A percentile compares a stretch with the other conserved stretches of the same genome.
phyloP scores from a whole-genome alignment of 1,284 basidiomycete species.

The Puccinia polysora region DNA sequence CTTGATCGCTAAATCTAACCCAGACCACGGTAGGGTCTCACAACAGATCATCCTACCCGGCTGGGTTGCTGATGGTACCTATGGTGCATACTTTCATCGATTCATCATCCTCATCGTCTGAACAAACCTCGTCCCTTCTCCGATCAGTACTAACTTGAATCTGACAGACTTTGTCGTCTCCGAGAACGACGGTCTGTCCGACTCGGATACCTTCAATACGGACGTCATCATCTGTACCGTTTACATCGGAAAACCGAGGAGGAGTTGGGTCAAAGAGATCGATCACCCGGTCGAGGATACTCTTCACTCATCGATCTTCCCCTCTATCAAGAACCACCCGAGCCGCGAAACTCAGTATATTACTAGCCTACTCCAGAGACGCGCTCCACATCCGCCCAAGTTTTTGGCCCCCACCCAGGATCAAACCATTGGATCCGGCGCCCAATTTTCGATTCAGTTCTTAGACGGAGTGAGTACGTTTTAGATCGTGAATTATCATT shows the following conservation, averaged over 20 bases:
- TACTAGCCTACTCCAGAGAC: conserved; percentile 14
- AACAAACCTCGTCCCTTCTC: no score
- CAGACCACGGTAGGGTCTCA: background rate
- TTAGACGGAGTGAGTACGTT: conserved; percentile 17
- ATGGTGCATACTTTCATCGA: background rate
- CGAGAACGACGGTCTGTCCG: conserved; percentile 21
- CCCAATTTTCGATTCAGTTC: conserved; percentile 3
- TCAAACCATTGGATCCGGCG: background rate
- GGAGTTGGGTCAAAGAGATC: no score
- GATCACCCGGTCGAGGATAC: no score
- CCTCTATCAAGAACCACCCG: no score
- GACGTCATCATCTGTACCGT: conserved; percentile 22
- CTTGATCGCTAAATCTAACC: background rate
- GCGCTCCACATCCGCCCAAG: conserved; percentile 21
- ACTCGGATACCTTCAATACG: conserved; percentile 23
- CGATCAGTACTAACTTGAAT: no score
- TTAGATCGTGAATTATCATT: no score
- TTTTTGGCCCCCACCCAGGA: background rate
- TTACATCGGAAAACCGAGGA: background rate
- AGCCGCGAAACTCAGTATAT: no score
- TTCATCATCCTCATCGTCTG: background rate
- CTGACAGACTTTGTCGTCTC: conserved; percentile 23
- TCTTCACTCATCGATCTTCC: no score
- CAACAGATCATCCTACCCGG: background rate
- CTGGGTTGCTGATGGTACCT: conserved; percentile 27